A percentile compares a stretch with the other conserved stretches of the same genome.
phyloP scores from a whole-genome alignment of 148 eudicot genomes.

The Camellia sinensis region DNA sequence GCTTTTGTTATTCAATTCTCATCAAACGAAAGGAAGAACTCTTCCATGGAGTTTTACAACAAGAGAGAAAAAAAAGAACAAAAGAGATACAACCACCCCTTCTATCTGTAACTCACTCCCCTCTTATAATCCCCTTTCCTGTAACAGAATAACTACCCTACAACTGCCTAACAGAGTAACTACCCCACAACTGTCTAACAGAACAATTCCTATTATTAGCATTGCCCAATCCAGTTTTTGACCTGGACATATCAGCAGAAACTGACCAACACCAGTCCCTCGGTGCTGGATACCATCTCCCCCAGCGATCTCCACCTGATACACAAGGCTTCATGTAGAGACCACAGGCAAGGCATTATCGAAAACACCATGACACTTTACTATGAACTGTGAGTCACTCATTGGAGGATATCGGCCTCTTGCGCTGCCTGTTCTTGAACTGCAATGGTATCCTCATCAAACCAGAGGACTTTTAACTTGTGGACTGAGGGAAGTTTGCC shows the following conservation, averaged over 20 bases:
- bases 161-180: no score
- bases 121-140: no score
- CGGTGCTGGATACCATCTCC: conserved; percentile 15
- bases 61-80: no score
- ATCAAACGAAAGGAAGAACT: no score
- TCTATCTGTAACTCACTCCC: no score
- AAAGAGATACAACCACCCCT: no score
- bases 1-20: no score
- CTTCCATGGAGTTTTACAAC: no score
- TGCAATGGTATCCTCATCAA: not conserved
- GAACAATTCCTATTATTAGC: not conserved
- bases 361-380: conserved; percentile 24
- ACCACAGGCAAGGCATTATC: conserved; percentile 16
- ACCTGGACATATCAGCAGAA: conserved; percentile 9
- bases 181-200: no score
- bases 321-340: conserved; percentile 21
- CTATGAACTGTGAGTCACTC: conserved; percentile 24
- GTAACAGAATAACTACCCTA: no score
- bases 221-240: conserved; percentile 29
- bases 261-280: conserved; percentile 16
- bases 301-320: conserved; percentile 11
- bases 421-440: conserved; percentile 13
- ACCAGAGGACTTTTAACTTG: conserved; percentile 25
- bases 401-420: conserved; percentile 23
- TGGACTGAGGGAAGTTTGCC: not conserved